Evolutionary conservation across 805 yeast genomes (phyloP), one percentile per base, ranked within the genome.

Genomic region (Ogataea salicorniae): DNA sequence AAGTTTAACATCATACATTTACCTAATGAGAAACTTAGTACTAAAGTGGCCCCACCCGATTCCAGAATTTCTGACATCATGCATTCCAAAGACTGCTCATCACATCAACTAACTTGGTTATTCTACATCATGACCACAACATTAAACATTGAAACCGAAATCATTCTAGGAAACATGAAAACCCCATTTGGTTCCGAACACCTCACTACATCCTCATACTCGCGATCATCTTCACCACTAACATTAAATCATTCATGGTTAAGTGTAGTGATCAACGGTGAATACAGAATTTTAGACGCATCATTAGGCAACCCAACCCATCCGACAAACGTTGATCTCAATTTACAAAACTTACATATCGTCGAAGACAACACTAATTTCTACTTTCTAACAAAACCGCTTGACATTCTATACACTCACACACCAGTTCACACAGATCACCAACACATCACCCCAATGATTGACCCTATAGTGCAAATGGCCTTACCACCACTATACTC

Each of bases 401-500:
- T 82, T 46, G 78, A 81, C 47, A 61, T 89, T 38, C 78, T 94
- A 15, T 84, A 84, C 52, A 86, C 97, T 0, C 99, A 94, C 64
- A 81, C 89, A 41, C 98, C 99, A 14, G 74, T 81, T 16, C 81
- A 81, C 48, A 80, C 80, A 39, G 84, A 80, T 50, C 84, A 87
- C 53, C 99, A 94, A 65, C 96, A 87, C 67, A 79, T 92, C 18
- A 75, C 79, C 31, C 98, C 97, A 4, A 87, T 95, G 3, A 70
- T 92, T 51, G 91, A 87, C 51, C 84, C 86, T 34, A 75, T 80
- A 53, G 79, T 84, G 20, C 91, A 94, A 15, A 74, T 88, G 49
- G 80, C 89, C 41, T 70, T 92, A 42, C 99, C 99, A 0, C 77
- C 95, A 31, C 79, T 84, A n/a, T 87, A 89, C 59, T 91, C 96